These are phyloP conservation scores for Dissoconium aciculare DNA, from an alignment of 2,329 filamentous ascomycete genomes.

Conservation along the genomic window DNA sequence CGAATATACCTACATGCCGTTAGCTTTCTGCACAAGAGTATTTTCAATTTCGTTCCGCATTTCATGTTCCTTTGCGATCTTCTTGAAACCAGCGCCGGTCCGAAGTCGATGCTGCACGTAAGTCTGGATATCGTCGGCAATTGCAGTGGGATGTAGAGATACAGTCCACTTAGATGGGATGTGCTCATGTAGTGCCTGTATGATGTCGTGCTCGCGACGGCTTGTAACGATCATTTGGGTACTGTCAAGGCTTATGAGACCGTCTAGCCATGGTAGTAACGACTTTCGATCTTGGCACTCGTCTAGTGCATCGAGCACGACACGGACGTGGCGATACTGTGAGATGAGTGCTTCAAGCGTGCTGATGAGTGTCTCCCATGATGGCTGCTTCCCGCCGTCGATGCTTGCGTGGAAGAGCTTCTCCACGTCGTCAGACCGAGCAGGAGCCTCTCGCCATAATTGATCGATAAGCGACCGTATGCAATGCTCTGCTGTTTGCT, in stretches of 20 bases:
- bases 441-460: slow-evolving; percentile 9
- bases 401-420: slow-evolving; percentile 9
- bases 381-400: slow-evolving; percentile 3
- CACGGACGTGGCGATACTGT: slow-evolving; percentile 15
- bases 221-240: slow-evolving; percentile 13
- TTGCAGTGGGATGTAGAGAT: slow-evolving; percentile 5
- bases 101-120: slow-evolving; percentile 9
- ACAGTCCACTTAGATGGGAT: slow-evolving; percentile 3
- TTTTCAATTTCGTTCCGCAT: slow-evolving; percentile 10
- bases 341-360: slow-evolving; percentile 7
- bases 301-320: slow-evolving; percentile 24
- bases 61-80: slow-evolving; percentile 5
- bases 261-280: background rate
- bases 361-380: slow-evolving; percentile 7
- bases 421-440: slow-evolving; percentile 11
- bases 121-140: slow-evolving; percentile 10
- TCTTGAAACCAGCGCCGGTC: slow-evolving; percentile 6
- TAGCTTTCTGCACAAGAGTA: slow-evolving; percentile 10
- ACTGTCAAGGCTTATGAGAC: background rate
- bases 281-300: slow-evolving; percentile 16
- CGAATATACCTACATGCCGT: slow-evolving; percentile 15
- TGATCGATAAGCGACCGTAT: slow-evolving; percentile 12
- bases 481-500: slow-evolving; percentile 10
- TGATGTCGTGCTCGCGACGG: slow-evolving; percentile 11
- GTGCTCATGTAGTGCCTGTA: slow-evolving; percentile 7